Evolutionary conservation across 2,329 filamentous ascomycete genomes (phyloP), one percentile per base, ranked within the genome.

Genomic region (Phialophora macrospora): DNA sequence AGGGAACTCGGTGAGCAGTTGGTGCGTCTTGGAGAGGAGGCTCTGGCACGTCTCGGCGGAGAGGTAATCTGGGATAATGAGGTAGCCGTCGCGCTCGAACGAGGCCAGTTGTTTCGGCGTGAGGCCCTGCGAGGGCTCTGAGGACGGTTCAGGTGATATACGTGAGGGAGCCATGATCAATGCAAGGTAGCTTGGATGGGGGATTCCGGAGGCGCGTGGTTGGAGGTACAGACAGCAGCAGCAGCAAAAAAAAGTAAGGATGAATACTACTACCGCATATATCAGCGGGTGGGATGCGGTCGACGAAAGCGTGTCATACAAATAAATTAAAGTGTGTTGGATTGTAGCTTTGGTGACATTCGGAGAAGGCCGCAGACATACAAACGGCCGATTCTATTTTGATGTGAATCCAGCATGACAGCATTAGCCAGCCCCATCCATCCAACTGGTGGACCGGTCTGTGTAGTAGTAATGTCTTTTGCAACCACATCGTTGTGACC

Each of bases 41-140:
- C 85, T 80, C 14, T 84, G 76, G 56, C 71, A 73, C 63, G 67
- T 70, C 30, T 65, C 20, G 28, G 66, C 49, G 24, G 67, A 65
- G 49, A 98, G 86, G 63, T 91, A 93, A 74, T 90, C 79, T 1
- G 91, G 91, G 73, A 99, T 85, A 73, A 98, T 85, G 67, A 98
- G 89, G 80, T 96, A 98, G 79, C 95, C 95, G 80, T 98, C 91
- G 58, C 86, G 82, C 72, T 90, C 77, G 83, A 96, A 73, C 9
- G 67, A 60, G 8, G 65, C 60, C 20, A 73, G 60, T 55, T 73
- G 72, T 41, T 67, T 66, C 34, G 63, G 51, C n/a, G 68, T 72
- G 22, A 73, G 67, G 20, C 72, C 71, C 7, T 14, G 26, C 28
- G 67, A 22, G 32, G 49, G 26, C 34, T 67, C 52, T 56, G 57